Evolutionary conservation across 2,329 filamentous ascomycete species (phyloP).

Genomic region (Knoxdaviesia capensis): DNA sequence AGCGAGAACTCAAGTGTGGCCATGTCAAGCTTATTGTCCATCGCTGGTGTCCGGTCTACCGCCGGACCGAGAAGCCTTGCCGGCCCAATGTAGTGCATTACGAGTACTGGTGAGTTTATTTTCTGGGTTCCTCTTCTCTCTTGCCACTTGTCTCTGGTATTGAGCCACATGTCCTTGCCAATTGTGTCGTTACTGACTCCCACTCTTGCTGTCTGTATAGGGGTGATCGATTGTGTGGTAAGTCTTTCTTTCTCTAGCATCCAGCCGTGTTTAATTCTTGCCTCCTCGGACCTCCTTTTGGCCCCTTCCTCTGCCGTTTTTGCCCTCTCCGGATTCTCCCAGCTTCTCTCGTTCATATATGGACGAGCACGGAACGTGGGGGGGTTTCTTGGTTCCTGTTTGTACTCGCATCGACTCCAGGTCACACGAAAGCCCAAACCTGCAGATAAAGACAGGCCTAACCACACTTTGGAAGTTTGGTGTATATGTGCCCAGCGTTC

Average conservation of each 20-base stretch:
- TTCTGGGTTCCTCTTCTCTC: not conserved
- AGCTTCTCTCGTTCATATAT: slow-evolving; percentile 1
- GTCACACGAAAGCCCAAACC: too few species aligned
- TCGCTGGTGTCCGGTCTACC: slow-evolving; percentile 3
- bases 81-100: slow-evolving; percentile 2
- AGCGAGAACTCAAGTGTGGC: slow-evolving; percentile 2
- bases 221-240: slow-evolving; percentile 2
- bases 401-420: not conserved
- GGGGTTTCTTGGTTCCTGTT: not conserved
- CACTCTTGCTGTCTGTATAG: not conserved
- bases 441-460: too few species aligned
- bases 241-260: not conserved
- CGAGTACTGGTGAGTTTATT: slow-evolving; percentile 1
- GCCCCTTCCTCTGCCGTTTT: not conserved
- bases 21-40: slow-evolving; percentile 3
- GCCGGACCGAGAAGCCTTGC: slow-evolving; percentile 1
- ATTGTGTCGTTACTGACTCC: not conserved
- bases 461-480: too few species aligned
- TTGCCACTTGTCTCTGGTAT: not conserved
- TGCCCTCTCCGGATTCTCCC: slow-evolving; percentile 2
- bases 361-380: not conserved
- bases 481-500: too few species aligned
- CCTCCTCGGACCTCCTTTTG: too few species aligned
- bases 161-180: not conserved
- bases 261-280: not conserved